Conservation (phyloP, 2,329 filamentous ascomycete genomes). For the Alternaria angustiovoidea region DNA sequence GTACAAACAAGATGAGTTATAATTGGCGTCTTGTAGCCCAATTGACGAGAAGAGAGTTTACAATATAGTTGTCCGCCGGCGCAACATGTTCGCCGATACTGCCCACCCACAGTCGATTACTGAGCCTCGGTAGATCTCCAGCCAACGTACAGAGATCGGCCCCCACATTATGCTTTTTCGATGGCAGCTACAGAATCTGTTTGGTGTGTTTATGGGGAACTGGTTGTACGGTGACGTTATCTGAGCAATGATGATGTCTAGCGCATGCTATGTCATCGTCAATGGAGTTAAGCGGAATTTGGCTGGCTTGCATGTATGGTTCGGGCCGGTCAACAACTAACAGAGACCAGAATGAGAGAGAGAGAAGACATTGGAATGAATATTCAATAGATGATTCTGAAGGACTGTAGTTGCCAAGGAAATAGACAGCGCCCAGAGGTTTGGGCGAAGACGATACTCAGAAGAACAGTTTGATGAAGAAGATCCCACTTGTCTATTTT, state of each 20-base stretch:
- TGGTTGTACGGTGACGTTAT: constrained; percentile 1
- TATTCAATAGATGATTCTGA: not conserved
- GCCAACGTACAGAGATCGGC: not conserved
- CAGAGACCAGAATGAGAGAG: not conserved
- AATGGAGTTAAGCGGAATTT: constrained; percentile 7
- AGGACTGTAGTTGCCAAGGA: not conserved
- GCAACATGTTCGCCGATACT: constrained; percentile 1
- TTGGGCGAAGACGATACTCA: not conserved
- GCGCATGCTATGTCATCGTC: constrained; percentile 3
- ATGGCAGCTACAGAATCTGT: not conserved
- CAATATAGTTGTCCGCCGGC: not conserved
- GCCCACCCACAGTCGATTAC: not conserved
- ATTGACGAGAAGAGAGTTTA: not conserved
- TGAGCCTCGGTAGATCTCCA: not conserved
- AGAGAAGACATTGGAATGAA: not conserved
- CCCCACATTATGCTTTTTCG: not conserved
- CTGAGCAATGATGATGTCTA: constrained; percentile 6
- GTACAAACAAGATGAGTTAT: not conserved
- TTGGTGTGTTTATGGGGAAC: not conserved
- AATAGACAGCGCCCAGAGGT: not conserved
- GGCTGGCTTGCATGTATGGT: not conserved
- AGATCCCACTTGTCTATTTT: not conserved
- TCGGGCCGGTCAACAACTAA: not conserved
- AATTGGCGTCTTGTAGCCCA: not conserved
- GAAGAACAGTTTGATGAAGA: not conserved